Conservation (phyloP, 805 yeast genomes). For the Yamadazyma scolyti region DNA sequence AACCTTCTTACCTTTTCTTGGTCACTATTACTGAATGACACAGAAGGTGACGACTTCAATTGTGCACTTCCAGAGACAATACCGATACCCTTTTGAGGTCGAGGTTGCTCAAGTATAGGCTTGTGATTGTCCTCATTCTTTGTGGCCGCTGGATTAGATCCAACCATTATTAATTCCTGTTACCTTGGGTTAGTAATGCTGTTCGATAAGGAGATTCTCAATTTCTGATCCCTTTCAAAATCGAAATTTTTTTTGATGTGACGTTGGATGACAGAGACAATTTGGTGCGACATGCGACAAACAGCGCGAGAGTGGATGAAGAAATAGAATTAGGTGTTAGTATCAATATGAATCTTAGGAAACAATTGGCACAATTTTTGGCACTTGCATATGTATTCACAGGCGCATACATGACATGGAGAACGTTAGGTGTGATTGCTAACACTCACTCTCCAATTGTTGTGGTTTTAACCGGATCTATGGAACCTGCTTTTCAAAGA, state of each 20-base stretch:
- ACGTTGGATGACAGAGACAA: too few species aligned
- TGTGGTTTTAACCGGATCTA: conserved; percentile 94
- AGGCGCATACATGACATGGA: conserved; percentile 92
- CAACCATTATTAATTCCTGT: too few species aligned
- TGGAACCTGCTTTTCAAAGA: conserved; percentile 99
- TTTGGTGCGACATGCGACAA: too few species aligned
- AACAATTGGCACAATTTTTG: conserved; percentile 61
- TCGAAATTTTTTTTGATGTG: too few species aligned
- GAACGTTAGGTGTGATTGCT: conserved; percentile 68
- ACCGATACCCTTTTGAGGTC: conserved; percentile 2
- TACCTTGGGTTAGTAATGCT: too few species aligned
- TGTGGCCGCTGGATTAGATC: background rate
- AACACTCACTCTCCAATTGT: conserved; percentile 91
- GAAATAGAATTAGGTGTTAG: too few species aligned
- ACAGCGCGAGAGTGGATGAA: too few species aligned
- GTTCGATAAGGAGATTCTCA: too few species aligned
- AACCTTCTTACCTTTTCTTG: conserved; percentile 38
- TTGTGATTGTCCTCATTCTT: background rate
- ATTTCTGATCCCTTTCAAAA: too few species aligned
- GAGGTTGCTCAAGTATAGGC: conserved; percentile 7
- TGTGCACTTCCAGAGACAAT: background rate
- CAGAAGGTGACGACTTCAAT: conserved; percentile 12
- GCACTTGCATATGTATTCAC: conserved; percentile 76
- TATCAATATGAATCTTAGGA: conserved; percentile 65
- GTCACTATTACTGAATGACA: conserved; percentile 29